Evolutionary conservation across 2,329 filamentous ascomycete genomes (phyloP).

Genomic region (Phialophora macrospora): DNA sequence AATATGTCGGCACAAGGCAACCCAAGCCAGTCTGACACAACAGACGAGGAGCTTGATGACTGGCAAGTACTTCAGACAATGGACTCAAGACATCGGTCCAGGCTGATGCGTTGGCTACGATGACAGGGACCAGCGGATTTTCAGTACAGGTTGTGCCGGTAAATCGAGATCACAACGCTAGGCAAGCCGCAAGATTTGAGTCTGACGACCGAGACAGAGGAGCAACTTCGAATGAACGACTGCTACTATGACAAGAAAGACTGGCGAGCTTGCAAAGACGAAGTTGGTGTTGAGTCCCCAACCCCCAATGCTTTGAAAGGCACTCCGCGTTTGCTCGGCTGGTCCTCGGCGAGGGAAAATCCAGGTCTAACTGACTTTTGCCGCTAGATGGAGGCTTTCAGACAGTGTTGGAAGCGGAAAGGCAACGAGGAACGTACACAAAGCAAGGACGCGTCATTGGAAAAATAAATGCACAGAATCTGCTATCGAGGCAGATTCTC

Average conservation of each 20-base stretch:
- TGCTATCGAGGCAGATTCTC: neutral
- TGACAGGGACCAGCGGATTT: constrained; percentile 92
- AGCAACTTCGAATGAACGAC: constrained; percentile 89
- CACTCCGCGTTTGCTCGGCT: constrained; percentile 8
- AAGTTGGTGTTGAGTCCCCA: constrained; percentile 65
- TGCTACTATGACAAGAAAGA: constrained; percentile 97
- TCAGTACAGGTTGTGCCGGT: constrained; percentile 90
- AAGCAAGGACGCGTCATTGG: constrained; percentile 64
- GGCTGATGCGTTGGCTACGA: constrained; percentile 2
- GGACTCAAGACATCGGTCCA: constrained; percentile 13
- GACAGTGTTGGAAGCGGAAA: constrained; percentile 87
- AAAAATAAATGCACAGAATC: constrained; percentile 6
- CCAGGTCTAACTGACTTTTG: constrained; percentile 2
- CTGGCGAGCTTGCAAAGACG: constrained; percentile 84
- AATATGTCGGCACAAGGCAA: constrained; percentile 65
- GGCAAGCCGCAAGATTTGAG: neutral
- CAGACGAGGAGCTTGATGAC: constrained; percentile 90
- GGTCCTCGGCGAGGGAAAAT: constrained; percentile 14
- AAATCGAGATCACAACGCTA: constrained; percentile 8
- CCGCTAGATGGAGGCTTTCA: constrained; percentile 82
- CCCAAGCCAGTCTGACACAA: constrained; percentile 52
- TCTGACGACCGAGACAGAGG: constrained; percentile 60
- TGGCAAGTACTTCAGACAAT: constrained; percentile 64
- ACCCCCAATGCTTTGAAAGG: constrained; percentile 16
- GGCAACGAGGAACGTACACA: constrained; percentile 83